Evolutionary conservation across 2,329 filamentous ascomycete genomes (phyloP), one percentile per base, ranked within the genome.

Genomic region (Ceratocystis variospora): DNA sequence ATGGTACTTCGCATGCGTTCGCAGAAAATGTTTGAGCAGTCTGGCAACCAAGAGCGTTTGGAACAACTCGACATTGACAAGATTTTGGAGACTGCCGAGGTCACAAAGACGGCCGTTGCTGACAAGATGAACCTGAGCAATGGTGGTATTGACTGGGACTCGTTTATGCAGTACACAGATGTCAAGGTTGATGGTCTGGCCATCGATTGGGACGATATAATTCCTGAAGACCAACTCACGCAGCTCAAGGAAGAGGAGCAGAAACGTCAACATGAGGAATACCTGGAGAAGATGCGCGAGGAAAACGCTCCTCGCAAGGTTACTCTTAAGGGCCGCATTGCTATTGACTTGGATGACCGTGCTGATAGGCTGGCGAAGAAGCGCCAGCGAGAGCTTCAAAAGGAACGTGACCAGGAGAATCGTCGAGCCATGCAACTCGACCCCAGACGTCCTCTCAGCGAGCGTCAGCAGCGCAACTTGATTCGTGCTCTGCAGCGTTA

Each of bases 21-120:
- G n/a, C 94, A 96, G 74, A 96, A 94, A 76, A 96, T 99, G 87
- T 99, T 99, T 71, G 93, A 97, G 76, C 93, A 96, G 75, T 94
- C 89, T 10, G 90, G 90, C 68, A 99, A 99, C 73, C 94, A 99
- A 76, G 88, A 93, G 77, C 94, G 96, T 74, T 81, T 99, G 4
- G 94, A 99, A 76, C 91, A 96, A 76, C 86, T 99, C 28, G 94
- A 99, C 74, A 97, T 99, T 71, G 95, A 99, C 73, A 90, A 92
- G 7, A 94, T 99, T 48, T 84, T 99, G 17, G 94, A 94, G 72
- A 96, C 96, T 74, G 94, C 95, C 33, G 94, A 99, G 77, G 86
- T 97, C 71, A 95, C 96, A 72, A 93, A 96, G 78, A 97, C 94
- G 0, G 92, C 96, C 75, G 89, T 96, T 66, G 89, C 93, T 25